Conservation (phyloP, 1,139 yeast species). For the Lodderomyces beijingensis region DNA sequence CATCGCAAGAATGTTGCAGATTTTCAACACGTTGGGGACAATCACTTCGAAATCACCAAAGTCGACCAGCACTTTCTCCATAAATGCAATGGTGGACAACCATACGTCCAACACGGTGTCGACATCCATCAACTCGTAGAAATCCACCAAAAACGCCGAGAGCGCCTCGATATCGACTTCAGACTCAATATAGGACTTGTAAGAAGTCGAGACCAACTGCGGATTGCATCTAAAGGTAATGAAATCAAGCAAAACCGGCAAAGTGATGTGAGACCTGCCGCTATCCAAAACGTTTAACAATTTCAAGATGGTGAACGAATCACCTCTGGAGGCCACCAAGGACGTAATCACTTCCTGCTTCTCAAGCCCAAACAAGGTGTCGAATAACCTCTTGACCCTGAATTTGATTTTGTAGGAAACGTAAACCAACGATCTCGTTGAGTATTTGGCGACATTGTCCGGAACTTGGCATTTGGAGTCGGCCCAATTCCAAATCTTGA, state of each 20-base stretch:
- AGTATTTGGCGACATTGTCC: constrained; percentile 8
- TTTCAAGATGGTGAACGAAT: constrained; percentile 29
- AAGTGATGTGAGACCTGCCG: constrained; percentile 70
- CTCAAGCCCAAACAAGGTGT: constrained; percentile 64
- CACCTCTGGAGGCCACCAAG: constrained; percentile 39
- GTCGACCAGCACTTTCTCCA: constrained; percentile 54
- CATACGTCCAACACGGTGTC: constrained; percentile 79
- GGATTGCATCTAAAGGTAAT: constrained; percentile 39
- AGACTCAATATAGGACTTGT: constrained; percentile 28
- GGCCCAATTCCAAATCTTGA: constrained; percentile 72
- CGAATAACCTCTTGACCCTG: constrained; percentile 64
- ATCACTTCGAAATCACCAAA: constrained; percentile 45
- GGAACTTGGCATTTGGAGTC: constrained; percentile 38
- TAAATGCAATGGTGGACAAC: constrained; percentile 51
- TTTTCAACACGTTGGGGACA: constrained; percentile 48
- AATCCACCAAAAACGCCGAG: constrained; percentile 51
- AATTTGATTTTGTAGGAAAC: constrained; percentile 68
- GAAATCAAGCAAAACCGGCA: constrained; percentile 63
- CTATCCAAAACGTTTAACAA: constrained; percentile 78
- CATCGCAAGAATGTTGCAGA: constrained; percentile 47
- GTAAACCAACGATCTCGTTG: constrained; percentile 47
- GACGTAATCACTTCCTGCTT: constrained; percentile 72
- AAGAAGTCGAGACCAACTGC: constrained; percentile 24
- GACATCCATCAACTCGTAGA: constrained; percentile 60
- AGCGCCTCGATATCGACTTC: constrained; percentile 37